phyloP scores from a whole-genome alignment of 2,329 filamentous ascomycete species.

The Microdochium nivale region DNA sequence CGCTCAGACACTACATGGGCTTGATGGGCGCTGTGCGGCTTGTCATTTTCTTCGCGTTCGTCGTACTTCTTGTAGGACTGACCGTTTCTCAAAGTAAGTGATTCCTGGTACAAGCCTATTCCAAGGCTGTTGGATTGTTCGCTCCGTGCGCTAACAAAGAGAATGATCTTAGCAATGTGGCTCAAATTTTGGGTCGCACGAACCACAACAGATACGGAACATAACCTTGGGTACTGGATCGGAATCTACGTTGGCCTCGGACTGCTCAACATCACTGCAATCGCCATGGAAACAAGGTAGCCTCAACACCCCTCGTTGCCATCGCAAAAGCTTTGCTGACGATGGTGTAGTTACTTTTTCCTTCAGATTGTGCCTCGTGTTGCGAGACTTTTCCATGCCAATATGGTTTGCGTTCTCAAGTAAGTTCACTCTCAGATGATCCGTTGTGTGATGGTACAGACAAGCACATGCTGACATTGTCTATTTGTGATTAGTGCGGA shows the following conservation, averaged over 20 bases:
- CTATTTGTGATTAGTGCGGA: too few species aligned
- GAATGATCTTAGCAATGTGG: neutral
- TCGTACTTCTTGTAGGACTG: constrained; percentile 11
- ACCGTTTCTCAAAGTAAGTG: neutral
- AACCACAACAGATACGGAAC: too few species aligned
- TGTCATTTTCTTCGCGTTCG: neutral
- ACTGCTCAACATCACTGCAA: neutral
- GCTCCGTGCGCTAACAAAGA: too few species aligned
- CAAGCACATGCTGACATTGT: too few species aligned
- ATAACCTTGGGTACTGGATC: neutral
- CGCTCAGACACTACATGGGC: neutral
- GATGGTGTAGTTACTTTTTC: neutral
- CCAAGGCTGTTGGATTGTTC: too few species aligned
- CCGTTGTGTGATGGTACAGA: too few species aligned
- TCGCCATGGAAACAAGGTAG: neutral
- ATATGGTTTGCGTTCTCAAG: neutral
- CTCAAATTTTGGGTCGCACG: neutral
- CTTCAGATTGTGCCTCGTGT: neutral
- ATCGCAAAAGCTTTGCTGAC: neutral
- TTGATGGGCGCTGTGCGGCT: neutral
- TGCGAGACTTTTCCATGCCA: neutral
- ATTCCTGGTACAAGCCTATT: too few species aligned
- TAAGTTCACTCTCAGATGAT: too few species aligned
- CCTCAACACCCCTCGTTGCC: neutral
- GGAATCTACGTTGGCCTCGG: neutral